Conservation (phyloP, 2,329 filamentous ascomycete genomes). For the Xylariaceae sp. region DNA sequence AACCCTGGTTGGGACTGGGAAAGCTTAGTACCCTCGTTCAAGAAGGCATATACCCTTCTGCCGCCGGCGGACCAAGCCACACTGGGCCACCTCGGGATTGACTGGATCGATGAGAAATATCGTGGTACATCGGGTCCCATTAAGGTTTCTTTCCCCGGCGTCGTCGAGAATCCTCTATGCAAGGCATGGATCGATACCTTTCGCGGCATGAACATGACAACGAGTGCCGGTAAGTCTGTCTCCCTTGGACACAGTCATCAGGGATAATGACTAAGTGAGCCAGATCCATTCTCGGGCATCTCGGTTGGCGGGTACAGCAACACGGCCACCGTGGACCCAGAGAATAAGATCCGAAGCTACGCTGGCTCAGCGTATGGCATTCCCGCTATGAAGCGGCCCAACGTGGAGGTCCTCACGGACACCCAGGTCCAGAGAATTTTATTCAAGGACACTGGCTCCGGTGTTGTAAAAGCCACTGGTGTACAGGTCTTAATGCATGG, state of each 20-base stretch:
- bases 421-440: background rate
- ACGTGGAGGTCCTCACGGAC: conserved; percentile 7
- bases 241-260: background rate
- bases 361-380: conserved; percentile 16
- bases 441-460: background rate
- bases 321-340: conserved; percentile 13
- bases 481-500: background rate
- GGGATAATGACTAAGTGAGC: background rate
- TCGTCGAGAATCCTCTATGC: conserved; percentile 17
- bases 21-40: conserved; percentile 12
- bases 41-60: conserved; percentile 19
- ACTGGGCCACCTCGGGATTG: conserved; percentile 18
- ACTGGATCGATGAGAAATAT: conserved; percentile 19
- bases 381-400: conserved; percentile 13
- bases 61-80: conserved; percentile 14
- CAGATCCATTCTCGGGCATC: conserved; percentile 22
- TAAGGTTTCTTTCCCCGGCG: conserved; percentile 17
- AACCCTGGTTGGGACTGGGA: conserved; percentile 23
- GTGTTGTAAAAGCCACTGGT: background rate
- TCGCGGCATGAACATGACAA: conserved; percentile 13
- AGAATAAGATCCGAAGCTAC: conserved; percentile 18
- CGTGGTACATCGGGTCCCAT: conserved; percentile 17
- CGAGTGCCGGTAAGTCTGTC: conserved; percentile 8
- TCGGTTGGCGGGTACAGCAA: conserved; percentile 23
- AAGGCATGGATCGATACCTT: conserved; percentile 24